A percentile compares a stretch with the other conserved stretches of the same genome.
Conservation (phyloP, 202 grass and related monocot species). For the Alloteropsis angusta region DNA sequence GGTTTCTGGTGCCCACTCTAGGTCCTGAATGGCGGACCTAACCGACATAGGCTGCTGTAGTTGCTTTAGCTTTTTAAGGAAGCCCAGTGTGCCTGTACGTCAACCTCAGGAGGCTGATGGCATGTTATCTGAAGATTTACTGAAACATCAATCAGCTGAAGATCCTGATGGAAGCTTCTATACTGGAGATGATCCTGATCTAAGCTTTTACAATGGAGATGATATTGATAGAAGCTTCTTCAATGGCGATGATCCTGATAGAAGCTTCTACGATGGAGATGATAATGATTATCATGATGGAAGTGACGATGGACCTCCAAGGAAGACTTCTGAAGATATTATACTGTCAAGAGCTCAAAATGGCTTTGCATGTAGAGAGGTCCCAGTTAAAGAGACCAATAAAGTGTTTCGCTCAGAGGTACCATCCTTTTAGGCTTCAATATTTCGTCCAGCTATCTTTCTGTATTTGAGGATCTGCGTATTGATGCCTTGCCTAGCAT, state of each 20-base stretch:
- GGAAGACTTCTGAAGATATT: constrained; percentile 63
- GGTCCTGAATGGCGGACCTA: constrained; percentile 40
- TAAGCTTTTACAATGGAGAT: constrained; percentile 38
- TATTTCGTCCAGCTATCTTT: neutral
- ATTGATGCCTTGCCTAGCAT: neutral
- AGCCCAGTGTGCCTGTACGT: constrained; percentile 11
- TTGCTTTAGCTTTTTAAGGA: constrained; percentile 73
- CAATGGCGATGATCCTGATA: constrained; percentile 35
- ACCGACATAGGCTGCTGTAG: constrained; percentile 61
- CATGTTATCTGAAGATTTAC: constrained; percentile 34
- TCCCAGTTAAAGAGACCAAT: constrained; percentile 58
- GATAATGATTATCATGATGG: constrained; percentile 8
- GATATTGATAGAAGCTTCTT: constrained; percentile 47
- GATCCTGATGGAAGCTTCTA: constrained; percentile 34
- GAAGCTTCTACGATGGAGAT: constrained; percentile 35
- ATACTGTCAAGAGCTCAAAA: constrained; percentile 36
- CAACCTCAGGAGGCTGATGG: neutral
- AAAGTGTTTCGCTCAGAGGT: constrained; percentile 62
- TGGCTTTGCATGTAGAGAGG: constrained; percentile 60
- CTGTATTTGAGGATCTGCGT: neutral
- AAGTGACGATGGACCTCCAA: constrained; percentile 17
- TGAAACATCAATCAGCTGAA: constrained; percentile 31
- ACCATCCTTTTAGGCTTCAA: neutral
- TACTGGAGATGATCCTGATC: constrained; percentile 36
- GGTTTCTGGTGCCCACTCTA: neutral